Evolutionary conservation across 2,329 filamentous ascomycete species (phyloP).

Genomic region (Aureobasidium namibiae): DNA sequence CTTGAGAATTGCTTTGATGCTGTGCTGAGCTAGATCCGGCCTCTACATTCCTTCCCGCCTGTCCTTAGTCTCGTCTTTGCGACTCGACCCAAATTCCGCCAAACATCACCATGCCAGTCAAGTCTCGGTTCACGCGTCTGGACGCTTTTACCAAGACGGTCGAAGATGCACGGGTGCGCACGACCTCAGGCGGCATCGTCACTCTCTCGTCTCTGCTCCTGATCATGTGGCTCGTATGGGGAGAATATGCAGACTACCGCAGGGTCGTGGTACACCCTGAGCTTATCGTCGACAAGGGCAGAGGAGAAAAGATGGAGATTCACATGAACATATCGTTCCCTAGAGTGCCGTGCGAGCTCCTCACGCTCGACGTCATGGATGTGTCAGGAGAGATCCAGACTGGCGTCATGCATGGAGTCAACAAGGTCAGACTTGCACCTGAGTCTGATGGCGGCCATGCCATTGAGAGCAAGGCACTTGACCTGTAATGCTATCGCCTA

Average conservation of each 20-base stretch:
- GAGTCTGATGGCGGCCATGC: slow-evolving; percentile 65
- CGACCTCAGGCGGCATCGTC: slow-evolving; percentile 89
- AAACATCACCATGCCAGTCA: slow-evolving; percentile 61
- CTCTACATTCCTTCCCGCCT: neutral
- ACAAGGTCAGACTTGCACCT: slow-evolving; percentile 75
- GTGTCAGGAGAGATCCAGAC: slow-evolving; percentile 95
- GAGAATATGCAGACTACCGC: slow-evolving; percentile 93
- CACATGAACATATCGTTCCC: slow-evolving; percentile 97
- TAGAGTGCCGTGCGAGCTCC: slow-evolving; percentile 82
- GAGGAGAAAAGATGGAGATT: slow-evolving; percentile 99
- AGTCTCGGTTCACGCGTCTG: slow-evolving; percentile 90
- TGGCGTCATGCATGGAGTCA: slow-evolving; percentile 84
- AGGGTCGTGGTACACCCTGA: slow-evolving; percentile 81
- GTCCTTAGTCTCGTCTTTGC: neutral
- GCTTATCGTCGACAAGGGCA: slow-evolving; percentile 89
- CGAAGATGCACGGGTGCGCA: slow-evolving; percentile 92
- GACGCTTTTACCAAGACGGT: slow-evolving; percentile 99
- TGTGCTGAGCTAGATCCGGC: neutral
- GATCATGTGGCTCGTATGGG: slow-evolving; percentile 81
- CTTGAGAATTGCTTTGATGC: slow-evolving; percentile 7
- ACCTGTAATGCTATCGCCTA: slow-evolving; percentile 42
- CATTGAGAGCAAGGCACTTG: slow-evolving; percentile 61
- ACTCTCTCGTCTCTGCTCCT: slow-evolving; percentile 85
- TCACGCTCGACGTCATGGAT: slow-evolving; percentile 98
- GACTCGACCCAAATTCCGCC: neutral